Base-by-base conservation (phyloP, 1,139 yeast genomes). In the Diutina mesorugosa region DNA sequence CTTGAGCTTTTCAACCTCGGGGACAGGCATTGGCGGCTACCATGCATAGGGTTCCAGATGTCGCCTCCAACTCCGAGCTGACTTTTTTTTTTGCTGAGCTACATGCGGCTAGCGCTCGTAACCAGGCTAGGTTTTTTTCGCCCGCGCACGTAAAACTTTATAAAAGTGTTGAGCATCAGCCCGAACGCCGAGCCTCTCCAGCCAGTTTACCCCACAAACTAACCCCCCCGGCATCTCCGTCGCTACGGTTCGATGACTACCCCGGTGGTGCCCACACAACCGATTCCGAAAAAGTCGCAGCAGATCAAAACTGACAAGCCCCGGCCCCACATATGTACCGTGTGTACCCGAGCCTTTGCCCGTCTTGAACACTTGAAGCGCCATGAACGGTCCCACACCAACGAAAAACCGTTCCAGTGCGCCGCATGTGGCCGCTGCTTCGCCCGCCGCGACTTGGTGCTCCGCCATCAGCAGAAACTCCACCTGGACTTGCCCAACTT, bases 271-370 rank as follows among this genome's bases (percentile, higher is more conserved):
- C 32, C 47, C 46, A 70, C 74, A 45, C 85, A 84, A 67, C 96
- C 95, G 14, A 89, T 90, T 54, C 97, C 97, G 45, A 86, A 87
- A 63, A 90, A 90, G 66, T 85, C 95, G 9, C 85, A 89, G 56
- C 80, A 85, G 61, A 86, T 88, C 65, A 87, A 90, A 68, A 89
- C 93, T 0, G 90, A 87, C 66, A 69, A 69, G 50, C 72, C 71
- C 51, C 66, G 74, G 56, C 67, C 72, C 7, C 69, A 66, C 45
- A 67, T 61, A 62, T 76, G 64, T 61, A 63, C 65, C 54, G 64
- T 69, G 47, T 69, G 72, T 56, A 69, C 72, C 26, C 60, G 72
- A 16, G 72, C 70, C 12, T 69, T 69, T 62, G 72, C 72, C 29
- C 64, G 72, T 26, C 61, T 69, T 38, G 72, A 69, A 58, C 72